Base-by-base conservation (phyloP, 495 filamentous ascomycete genomes). In the Podospora fimiseda region DNA sequence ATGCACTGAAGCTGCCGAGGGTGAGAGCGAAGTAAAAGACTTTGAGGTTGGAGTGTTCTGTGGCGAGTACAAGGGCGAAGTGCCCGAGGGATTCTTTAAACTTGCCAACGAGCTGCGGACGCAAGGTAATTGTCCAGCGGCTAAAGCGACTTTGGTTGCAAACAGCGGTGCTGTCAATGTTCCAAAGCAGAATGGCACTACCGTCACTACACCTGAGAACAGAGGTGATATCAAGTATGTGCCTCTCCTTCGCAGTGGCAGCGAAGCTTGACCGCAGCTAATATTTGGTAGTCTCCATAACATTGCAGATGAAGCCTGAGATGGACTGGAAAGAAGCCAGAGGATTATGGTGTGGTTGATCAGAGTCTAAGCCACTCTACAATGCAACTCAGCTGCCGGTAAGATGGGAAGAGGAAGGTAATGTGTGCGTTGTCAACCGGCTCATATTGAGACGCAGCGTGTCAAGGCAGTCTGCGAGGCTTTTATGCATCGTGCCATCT, bases 21-120 rank as follows among this genome's bases (percentile, higher is more conserved):
- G 80, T 38, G 66, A n/a, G n/a, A n/a, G 67, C 14, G 64, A 69
- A 33, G 69, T 82, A 23, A 75, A 70, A 27, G 68, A 80, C 22
- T 96, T 97, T 54, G 94, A 97, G 67, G 85, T 95, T 14, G 92
- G 93, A 53, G 90, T 97, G n/a, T 97, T 98, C 77, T 93, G 88
- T 57, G 93, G 94, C 20, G 81, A 81, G 62, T 96, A 97, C 68
- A 74, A 89, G 43, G 97, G 94, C 1, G 84, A 84, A 0, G 88
- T 97, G 2, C 76, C 81, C 1, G 75, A 83, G n/a, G 83, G 77
- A 21, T 96, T 97, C 71, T 94, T 98, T 60, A 80, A 87, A 46
- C 90, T 92, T 61, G 76, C 95, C 3, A 89, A 93, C 68, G 64
- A 75, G 42, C 65, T 90, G 27, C 27, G n/a, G n/a, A n/a, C n/a